phyloP scores from a whole-genome alignment of 1,284 basidiomycete species.

The Stereum hirsutum region DNA sequence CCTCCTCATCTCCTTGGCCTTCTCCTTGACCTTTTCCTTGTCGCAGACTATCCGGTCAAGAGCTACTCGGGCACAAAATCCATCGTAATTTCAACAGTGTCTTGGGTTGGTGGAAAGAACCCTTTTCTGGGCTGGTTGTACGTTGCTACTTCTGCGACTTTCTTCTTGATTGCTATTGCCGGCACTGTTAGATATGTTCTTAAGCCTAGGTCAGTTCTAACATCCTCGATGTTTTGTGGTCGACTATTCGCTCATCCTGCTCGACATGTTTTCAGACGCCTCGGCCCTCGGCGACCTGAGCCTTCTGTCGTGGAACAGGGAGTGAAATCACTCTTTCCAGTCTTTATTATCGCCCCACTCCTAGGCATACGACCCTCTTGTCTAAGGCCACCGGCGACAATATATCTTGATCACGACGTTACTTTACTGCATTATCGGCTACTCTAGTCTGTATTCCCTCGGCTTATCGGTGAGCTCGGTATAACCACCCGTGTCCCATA shows the following conservation, averaged over 20 bases:
- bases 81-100: conserved; percentile 49
- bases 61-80: conserved; percentile 72
- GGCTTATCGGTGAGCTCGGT: too few species aligned
- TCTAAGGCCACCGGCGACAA: too few species aligned
- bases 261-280: conserved; percentile 2
- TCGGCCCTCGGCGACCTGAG: conserved; percentile 80
- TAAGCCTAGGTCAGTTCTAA: background rate
- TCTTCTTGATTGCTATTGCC: background rate
- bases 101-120: conserved; percentile 68
- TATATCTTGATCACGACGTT: too few species aligned
- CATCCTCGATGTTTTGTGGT: conserved; percentile 2
- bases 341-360: too few species aligned
- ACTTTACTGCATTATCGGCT: too few species aligned
- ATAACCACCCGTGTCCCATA: too few species aligned
- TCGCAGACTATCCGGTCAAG: conserved; percentile 87
- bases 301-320: conserved; percentile 86
- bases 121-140: conserved; percentile 12
- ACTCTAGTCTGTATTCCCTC: too few species aligned
- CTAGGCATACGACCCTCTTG: too few species aligned
- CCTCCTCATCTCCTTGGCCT: too few species aligned
- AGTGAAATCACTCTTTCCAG: too few species aligned
- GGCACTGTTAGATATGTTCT: background rate
- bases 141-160: background rate
- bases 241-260: background rate
- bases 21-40: background rate